phyloP scores from a whole-genome alignment of 2,329 filamentous ascomycete species.

The Botrytis fabae region DNA sequence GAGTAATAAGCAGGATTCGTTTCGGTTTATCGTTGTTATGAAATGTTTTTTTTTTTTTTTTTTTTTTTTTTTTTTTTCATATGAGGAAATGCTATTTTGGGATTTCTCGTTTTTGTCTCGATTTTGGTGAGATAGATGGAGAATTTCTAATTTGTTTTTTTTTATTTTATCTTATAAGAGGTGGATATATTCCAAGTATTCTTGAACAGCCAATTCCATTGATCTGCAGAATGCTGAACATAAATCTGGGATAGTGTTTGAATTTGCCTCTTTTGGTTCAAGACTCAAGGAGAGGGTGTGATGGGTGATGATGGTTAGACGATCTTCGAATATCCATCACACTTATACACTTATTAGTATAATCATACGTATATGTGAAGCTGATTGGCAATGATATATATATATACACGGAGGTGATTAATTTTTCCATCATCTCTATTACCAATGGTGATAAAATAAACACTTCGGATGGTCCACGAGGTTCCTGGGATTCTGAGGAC shows the following conservation, averaged over 20 bases:
- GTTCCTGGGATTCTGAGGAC: no score
- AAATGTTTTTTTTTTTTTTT: not conserved
- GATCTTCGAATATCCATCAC: not conserved
- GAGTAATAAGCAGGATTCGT: not conserved
- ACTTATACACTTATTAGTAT: no score
- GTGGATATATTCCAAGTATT: no score
- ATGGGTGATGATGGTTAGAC: not conserved
- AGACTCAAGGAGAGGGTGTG: not conserved
- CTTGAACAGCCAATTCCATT: no score
- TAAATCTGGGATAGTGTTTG: not conserved
- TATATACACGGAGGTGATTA: not conserved
- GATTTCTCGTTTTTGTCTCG: no score
- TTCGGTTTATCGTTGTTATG: fast-evolving
- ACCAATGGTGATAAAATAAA: no score
- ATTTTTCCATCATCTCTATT: no score
- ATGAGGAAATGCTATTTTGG: fast-evolving
- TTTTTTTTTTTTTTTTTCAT: no score
- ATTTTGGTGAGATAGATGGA: no score
- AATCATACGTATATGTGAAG: not conserved
- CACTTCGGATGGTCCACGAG: no score
- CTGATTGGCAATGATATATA: not conserved
- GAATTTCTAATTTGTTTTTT: no score
- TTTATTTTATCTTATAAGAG: not conserved
- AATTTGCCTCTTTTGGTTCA: not conserved
- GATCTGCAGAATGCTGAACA: not conserved